Percentiles rank a stretch among this genome's conserved stretches.
phyloP scores from a whole-genome alignment of 768 basidiomycete species.

The Coprinellus micaceus region DNA sequence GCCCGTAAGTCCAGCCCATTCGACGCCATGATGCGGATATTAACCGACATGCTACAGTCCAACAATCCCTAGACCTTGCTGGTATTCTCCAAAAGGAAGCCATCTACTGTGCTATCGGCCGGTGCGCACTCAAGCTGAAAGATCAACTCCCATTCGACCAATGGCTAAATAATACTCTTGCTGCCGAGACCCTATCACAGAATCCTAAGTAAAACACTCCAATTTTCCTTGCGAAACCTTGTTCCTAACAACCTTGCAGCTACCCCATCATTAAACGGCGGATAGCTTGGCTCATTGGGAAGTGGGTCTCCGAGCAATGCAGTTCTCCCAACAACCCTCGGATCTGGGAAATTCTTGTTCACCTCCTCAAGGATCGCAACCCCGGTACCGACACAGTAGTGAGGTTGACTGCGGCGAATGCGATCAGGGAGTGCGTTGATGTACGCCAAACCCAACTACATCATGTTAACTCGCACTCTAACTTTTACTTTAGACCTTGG shows the following conservation, averaged over 20 bases:
- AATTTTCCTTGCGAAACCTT: no score
- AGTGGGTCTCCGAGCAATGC: constrained; percentile 76
- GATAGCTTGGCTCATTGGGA: constrained; percentile 91
- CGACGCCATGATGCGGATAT: background rate
- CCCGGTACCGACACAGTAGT: constrained; percentile 80
- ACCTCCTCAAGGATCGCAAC: constrained; percentile 67
- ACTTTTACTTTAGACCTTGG: constrained; percentile 45
- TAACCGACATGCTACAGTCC: constrained; percentile 24
- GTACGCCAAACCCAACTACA: no score
- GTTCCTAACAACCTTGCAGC: constrained; percentile 45
- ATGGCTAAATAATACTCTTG: constrained; percentile 64
- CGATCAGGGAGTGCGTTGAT: constrained; percentile 79
- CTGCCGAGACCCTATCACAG: constrained; percentile 53
- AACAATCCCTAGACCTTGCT: constrained; percentile 49
- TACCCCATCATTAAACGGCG: constrained; percentile 92
- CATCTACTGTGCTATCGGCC: constrained; percentile 85
- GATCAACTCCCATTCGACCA: constrained; percentile 62
- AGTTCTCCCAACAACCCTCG: constrained; percentile 53
- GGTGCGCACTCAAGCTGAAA: constrained; percentile 64
- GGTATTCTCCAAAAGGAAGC: constrained; percentile 79
- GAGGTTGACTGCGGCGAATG: constrained; percentile 76
- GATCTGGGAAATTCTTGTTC: constrained; percentile 79
- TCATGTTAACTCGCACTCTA: constrained; percentile 3
- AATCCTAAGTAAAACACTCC: constrained; percentile 59
- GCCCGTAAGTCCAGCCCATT: constrained; percentile 43